phyloP scores from a whole-genome alignment of 2,329 filamentous ascomycete genomes.

The Venturia carpophila region DNA sequence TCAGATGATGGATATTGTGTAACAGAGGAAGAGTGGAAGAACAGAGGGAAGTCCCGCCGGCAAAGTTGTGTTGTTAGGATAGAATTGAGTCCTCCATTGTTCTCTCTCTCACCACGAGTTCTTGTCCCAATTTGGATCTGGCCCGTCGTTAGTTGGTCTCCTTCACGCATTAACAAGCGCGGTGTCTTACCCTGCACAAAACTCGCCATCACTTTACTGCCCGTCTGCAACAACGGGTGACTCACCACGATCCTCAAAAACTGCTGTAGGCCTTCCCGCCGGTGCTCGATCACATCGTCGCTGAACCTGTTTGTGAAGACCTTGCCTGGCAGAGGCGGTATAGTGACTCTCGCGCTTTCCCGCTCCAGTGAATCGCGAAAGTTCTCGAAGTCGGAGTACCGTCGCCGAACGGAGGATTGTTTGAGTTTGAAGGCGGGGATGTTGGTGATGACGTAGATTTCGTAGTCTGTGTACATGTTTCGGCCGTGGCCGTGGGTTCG shows the following conservation, averaged over 20 bases:
- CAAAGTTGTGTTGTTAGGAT: not conserved
- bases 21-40: not conserved
- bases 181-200: slow-evolving; percentile 79
- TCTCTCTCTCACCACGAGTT: slow-evolving; percentile 61
- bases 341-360: slow-evolving; percentile 87
- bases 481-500: slow-evolving; percentile 91
- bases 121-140: slow-evolving; percentile 83
- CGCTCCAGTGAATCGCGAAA: slow-evolving; percentile 97
- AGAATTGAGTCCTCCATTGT: not conserved
- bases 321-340: slow-evolving; percentile 90
- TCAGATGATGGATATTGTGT: not conserved
- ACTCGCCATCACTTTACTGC: slow-evolving; percentile 88
- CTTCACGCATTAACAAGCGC: not conserved
- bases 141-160: not conserved
- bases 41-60: not conserved
- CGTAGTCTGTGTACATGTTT: slow-evolving; percentile 97
- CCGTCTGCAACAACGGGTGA: slow-evolving; percentile 91
- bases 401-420: slow-evolving; percentile 71
- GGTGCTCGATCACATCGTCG: slow-evolving; percentile 95
- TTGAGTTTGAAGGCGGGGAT: slow-evolving; percentile 98
- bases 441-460: slow-evolving; percentile 95
- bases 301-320: slow-evolving; percentile 98
- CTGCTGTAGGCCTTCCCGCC: slow-evolving; percentile 82
- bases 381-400: slow-evolving; percentile 97
- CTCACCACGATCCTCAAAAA: slow-evolving; percentile 97